Conservation (phyloP, 177 flowering plant genomes). For the Tripterygium wilfordii region DNA sequence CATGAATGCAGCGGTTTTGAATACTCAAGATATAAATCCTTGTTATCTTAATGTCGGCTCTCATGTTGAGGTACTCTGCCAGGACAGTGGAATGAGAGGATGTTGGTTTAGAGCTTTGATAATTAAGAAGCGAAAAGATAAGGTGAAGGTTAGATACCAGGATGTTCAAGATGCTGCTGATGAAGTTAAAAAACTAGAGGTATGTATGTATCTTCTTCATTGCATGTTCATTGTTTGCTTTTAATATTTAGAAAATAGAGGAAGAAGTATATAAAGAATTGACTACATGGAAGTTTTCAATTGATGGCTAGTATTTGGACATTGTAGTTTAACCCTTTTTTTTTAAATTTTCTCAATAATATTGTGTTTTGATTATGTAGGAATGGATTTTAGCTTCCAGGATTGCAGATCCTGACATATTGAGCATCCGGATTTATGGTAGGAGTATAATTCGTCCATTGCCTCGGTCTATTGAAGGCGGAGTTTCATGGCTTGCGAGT, state of each 20-base stretch:
- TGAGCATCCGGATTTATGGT: conserved; percentile 46
- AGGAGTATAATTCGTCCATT: conserved; percentile 62
- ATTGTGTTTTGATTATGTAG: too few relatives aligned
- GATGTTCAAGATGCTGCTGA: conserved; percentile 77
- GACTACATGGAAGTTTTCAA: too few relatives aligned
- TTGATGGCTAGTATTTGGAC: background rate
- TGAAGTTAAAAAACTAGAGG: conserved; percentile 67
- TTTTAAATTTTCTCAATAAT: too few relatives aligned
- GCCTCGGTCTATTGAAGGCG: conserved; percentile 19
- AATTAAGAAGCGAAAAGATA: conserved; percentile 55
- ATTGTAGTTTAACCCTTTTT: background rate
- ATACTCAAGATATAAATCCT: conserved; percentile 10
- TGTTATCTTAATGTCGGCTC: conserved; percentile 42
- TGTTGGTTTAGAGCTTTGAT: conserved; percentile 80
- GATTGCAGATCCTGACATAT: conserved; percentile 46
- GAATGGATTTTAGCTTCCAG: conserved; percentile 76
- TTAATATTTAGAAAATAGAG: too few relatives aligned
- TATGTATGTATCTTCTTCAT: too few relatives aligned
- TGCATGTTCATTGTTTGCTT: too few relatives aligned
- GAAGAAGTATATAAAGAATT: too few relatives aligned
- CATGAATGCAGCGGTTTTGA: conserved; percentile 6
- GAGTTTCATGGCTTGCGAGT: conserved; percentile 23
- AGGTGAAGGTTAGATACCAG: conserved; percentile 70
- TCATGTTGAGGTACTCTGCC: conserved; percentile 76
- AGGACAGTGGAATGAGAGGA: conserved; percentile 91